phyloP scores from a whole-genome alignment of 1,139 yeast genomes.

The Yarrowia galli region DNA sequence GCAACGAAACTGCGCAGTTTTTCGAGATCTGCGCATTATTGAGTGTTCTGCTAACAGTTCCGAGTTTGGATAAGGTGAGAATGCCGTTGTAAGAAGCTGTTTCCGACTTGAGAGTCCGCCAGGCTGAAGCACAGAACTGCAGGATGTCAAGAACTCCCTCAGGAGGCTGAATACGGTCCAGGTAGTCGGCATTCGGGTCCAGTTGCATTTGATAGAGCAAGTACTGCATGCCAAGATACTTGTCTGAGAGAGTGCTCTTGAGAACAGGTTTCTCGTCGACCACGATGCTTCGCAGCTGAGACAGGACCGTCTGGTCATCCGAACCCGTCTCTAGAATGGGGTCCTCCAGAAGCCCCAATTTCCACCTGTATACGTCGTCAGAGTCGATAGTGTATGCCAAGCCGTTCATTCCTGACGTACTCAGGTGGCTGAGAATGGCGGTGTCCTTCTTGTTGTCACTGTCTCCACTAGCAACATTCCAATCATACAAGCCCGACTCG shows the following conservation, averaged over 20 bases:
- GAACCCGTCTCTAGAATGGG: constrained; percentile 17
- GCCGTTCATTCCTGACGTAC: constrained; percentile 7
- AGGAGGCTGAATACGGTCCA: neutral
- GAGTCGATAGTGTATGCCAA: constrained; percentile 9
- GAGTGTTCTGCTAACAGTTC: neutral
- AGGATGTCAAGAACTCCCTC: constrained; percentile 13
- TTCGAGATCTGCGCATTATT: constrained; percentile 12
- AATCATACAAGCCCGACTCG: constrained; percentile 25
- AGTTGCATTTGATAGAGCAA: constrained; percentile 8
- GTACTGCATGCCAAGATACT: constrained; percentile 20
- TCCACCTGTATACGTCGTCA: constrained; percentile 12
- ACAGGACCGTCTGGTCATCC: constrained; percentile 4
- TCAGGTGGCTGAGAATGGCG: neutral
- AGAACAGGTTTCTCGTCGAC: neutral
- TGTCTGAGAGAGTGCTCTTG: neutral
- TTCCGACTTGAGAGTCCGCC: neutral
- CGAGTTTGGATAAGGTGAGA: constrained; percentile 7
- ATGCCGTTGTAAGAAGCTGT: neutral
- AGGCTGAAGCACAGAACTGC: constrained; percentile 7
- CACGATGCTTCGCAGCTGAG: neutral
- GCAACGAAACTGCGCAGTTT: constrained; percentile 9
- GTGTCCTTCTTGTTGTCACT: neutral
- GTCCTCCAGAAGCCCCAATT: constrained; percentile 11
- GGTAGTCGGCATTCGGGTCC: neutral
- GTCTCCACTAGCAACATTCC: neutral